phyloP scores from a whole-genome alignment of 2,329 filamentous ascomycete species.

The Plectosphaerella sp. region DNA sequence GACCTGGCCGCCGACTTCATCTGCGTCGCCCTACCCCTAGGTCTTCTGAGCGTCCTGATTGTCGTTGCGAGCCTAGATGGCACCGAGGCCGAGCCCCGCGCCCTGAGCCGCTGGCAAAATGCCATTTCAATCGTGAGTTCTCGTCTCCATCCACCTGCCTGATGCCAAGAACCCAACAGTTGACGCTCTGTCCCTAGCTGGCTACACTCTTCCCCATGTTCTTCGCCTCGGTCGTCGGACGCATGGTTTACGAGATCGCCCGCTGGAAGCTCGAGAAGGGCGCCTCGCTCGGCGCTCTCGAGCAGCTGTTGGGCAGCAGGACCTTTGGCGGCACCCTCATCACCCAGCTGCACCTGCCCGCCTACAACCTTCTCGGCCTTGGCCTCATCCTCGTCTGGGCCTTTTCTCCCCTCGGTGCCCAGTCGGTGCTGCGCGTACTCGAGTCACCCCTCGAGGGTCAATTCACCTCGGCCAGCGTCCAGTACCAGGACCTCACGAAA shows the following conservation, averaged over 20 bases:
- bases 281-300: slow-evolving; percentile 18
- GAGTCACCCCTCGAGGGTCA: background rate
- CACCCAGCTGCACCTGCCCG: slow-evolving; percentile 18
- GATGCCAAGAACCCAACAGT: background rate
- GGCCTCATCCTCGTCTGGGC: slow-evolving; percentile 20
- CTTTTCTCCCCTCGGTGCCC: slow-evolving; percentile 23
- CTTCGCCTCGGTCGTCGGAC: slow-evolving; percentile 21
- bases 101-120: background rate
- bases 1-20: background rate
- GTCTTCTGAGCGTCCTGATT: background rate
- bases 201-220: slow-evolving; percentile 22
- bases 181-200: background rate
- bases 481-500: slow-evolving; percentile 1
- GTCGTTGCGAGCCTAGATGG: background rate
- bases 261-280: slow-evolving; percentile 21
- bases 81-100: background rate
- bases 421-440: slow-evolving; percentile 19
- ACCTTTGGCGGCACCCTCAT: slow-evolving; percentile 19
- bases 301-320: slow-evolving; percentile 23
- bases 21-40: background rate
- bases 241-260: slow-evolving; percentile 18
- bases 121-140: background rate
- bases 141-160: background rate
- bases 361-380: slow-evolving; percentile 18
- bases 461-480: background rate